Conservation (phyloP, 2,329 filamentous ascomycete species). For the Sporothrix sp. region DNA sequence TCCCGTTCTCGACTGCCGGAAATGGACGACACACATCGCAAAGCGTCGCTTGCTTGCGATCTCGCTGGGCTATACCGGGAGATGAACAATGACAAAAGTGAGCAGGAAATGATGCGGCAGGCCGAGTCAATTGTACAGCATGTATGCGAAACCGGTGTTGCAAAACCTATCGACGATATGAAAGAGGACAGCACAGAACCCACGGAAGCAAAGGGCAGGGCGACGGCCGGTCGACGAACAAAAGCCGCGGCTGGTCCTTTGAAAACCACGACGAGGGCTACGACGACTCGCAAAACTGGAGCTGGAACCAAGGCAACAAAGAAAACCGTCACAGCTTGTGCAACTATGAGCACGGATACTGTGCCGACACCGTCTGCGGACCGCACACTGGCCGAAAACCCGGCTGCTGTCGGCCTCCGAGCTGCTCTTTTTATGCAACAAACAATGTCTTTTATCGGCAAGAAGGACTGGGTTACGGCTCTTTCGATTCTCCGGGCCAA, state of each 20-base stretch:
- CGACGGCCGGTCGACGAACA: constrained; percentile 14
- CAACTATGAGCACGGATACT: not conserved
- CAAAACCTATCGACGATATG: no score
- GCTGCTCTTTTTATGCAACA: constrained; percentile 32
- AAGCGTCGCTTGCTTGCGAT: constrained; percentile 42
- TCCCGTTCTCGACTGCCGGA: constrained; percentile 42
- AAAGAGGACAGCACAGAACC: not conserved
- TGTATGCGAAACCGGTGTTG: not conserved
- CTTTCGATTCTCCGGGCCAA: constrained; percentile 39
- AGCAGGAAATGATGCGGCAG: constrained; percentile 34
- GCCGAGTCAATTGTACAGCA: constrained; percentile 34
- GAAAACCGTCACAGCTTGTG: not conserved
- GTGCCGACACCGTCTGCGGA: not conserved
- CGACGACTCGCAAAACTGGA: constrained; percentile 21
- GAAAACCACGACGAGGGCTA: constrained; percentile 21
- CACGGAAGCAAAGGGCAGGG: not conserved
- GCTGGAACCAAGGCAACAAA: constrained; percentile 17
- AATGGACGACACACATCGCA: constrained; percentile 34
- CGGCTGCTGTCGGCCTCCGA: constrained; percentile 24
- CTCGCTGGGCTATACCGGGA: constrained; percentile 47
- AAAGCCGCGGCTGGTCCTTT: constrained; percentile 19
- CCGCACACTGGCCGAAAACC: constrained; percentile 17
- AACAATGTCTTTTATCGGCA: constrained; percentile 36
- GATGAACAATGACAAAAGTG: constrained; percentile 35
- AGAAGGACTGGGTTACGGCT: constrained; percentile 50